These are phyloP conservation scores for Limtongia smithiae DNA, from an alignment of 805 yeast species.

Conservation along the genomic window DNA sequence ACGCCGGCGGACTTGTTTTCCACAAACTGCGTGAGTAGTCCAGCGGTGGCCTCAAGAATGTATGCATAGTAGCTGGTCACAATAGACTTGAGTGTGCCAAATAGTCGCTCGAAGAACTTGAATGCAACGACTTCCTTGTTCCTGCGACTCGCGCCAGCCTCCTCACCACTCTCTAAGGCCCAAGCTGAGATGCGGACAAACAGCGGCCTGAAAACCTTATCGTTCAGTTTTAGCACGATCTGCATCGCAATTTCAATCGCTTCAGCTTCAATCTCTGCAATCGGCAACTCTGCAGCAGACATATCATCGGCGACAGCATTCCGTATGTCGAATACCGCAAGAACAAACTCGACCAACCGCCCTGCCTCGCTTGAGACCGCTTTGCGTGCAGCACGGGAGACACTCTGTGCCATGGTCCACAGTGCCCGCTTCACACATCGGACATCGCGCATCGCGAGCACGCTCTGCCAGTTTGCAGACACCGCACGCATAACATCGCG, in stretches of 20 bases:
- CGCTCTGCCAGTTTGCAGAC: slow-evolving; percentile 57
- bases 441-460: slow-evolving; percentile 32
- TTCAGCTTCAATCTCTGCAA: slow-evolving; percentile 75
- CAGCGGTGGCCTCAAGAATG: slow-evolving; percentile 67
- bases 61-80: slow-evolving; percentile 86
- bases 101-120: slow-evolving; percentile 79
- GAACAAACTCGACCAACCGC: slow-evolving; percentile 17
- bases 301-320: not conserved
- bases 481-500: slow-evolving; percentile 60
- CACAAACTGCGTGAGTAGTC: slow-evolving; percentile 51
- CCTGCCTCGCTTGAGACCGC: slow-evolving; percentile 20
- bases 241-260: slow-evolving; percentile 68
- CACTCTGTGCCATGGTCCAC: slow-evolving; percentile 16
- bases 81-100: slow-evolving; percentile 55
- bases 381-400: slow-evolving; percentile 20
- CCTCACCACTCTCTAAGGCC: slow-evolving; percentile 86
- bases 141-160: slow-evolving; percentile 45
- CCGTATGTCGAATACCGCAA: slow-evolving; percentile 38
- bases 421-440: slow-evolving; percentile 65
- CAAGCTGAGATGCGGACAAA: slow-evolving; percentile 83
- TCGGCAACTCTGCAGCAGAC: slow-evolving; percentile 42
- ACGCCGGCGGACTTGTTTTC: slow-evolving; percentile 28
- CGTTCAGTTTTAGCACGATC: slow-evolving; percentile 86
- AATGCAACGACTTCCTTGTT: slow-evolving; percentile 49
- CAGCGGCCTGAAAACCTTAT: slow-evolving; percentile 86